Percentiles rank a stretch among this genome's conserved stretches.
Evolutionary conservation across 1,284 basidiomycete species (phyloP).

Genomic region (Leccinum subrobustum): DNA sequence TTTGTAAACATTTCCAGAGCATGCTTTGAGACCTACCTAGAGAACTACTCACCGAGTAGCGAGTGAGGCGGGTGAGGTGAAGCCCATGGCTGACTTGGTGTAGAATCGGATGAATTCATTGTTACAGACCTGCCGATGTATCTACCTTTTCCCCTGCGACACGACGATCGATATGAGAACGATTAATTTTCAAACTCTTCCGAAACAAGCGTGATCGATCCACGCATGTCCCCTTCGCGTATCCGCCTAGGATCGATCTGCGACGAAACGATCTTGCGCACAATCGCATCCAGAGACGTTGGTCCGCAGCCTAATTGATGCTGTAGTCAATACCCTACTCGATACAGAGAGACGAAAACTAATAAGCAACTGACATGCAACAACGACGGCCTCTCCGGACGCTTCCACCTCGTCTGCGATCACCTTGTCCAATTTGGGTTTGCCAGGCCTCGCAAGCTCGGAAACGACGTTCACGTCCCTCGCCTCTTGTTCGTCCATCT

Average conservation of each 20-base stretch:
- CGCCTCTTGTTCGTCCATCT: slow-evolving; percentile 66
- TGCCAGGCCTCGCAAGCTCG: slow-evolving; percentile 71
- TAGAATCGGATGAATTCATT: not conserved
- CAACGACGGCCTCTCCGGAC: slow-evolving; percentile 58
- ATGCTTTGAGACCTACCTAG: no score
- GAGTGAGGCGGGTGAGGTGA: no score
- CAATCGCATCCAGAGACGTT: slow-evolving; percentile 65
- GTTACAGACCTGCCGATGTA: no score
- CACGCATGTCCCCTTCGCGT: slow-evolving; percentile 59
- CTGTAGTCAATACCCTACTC: not conserved
- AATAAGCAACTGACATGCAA: slow-evolving; percentile 55
- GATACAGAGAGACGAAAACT: not conserved
- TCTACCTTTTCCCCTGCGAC: not conserved
- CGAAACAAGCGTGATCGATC: slow-evolving; percentile 59
- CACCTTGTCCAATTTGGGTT: slow-evolving; percentile 69
- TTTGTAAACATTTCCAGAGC: no score
- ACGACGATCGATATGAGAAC: not conserved
- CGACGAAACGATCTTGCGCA: slow-evolving; percentile 65
- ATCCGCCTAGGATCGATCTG: slow-evolving; percentile 61
- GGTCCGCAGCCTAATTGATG: slow-evolving; percentile 66
- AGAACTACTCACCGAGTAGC: no score
- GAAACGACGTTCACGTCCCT: slow-evolving; percentile 65
- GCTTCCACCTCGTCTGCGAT: slow-evolving; percentile 64
- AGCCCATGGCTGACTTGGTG: no score
- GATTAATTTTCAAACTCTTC: slow-evolving; percentile 69